Evolutionary conservation across 1,139 yeast species (phyloP).

Genomic region (Geotrichum fermentans): DNA sequence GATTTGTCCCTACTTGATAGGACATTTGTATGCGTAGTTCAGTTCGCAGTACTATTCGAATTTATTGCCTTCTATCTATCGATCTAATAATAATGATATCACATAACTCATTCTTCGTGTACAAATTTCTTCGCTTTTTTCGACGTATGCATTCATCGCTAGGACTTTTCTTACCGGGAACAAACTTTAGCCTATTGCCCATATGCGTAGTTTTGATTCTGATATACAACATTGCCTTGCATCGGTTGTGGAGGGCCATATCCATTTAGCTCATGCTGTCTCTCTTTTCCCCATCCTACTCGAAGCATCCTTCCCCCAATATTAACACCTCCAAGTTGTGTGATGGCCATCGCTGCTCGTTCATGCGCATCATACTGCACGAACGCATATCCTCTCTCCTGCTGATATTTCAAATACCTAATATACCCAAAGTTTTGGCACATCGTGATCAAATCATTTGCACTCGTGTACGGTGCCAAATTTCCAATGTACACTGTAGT

Average conservation of each 20-base stretch:
- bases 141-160: too few species aligned
- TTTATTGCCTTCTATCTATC: too few species aligned
- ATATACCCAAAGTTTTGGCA: slow-evolving; percentile 77
- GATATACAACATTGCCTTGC: not conserved
- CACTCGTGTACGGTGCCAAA: slow-evolving; percentile 70
- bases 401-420: slow-evolving; percentile 73
- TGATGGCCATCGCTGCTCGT: slow-evolving; percentile 82
- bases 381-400: slow-evolving; percentile 81
- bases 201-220: slow-evolving; percentile 6
- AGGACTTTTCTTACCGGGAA: too few species aligned
- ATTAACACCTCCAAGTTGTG: slow-evolving; percentile 68
- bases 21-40: too few species aligned
- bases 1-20: too few species aligned
- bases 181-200: too few species aligned
- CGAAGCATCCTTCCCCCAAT: slow-evolving; percentile 75
- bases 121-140: too few species aligned
- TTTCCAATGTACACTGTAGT: slow-evolving; percentile 89
- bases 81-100: too few species aligned
- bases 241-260: too few species aligned
- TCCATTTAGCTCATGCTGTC: too few species aligned
- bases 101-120: too few species aligned
- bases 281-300: slow-evolving; percentile 84
- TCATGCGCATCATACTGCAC: slow-evolving; percentile 84
- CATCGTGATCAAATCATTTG: slow-evolving; percentile 68
- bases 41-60: too few species aligned